These are phyloP conservation scores for Serendipita sp. DNA, from an alignment of 768 basidiomycete species.

Conservation along the genomic window DNA sequence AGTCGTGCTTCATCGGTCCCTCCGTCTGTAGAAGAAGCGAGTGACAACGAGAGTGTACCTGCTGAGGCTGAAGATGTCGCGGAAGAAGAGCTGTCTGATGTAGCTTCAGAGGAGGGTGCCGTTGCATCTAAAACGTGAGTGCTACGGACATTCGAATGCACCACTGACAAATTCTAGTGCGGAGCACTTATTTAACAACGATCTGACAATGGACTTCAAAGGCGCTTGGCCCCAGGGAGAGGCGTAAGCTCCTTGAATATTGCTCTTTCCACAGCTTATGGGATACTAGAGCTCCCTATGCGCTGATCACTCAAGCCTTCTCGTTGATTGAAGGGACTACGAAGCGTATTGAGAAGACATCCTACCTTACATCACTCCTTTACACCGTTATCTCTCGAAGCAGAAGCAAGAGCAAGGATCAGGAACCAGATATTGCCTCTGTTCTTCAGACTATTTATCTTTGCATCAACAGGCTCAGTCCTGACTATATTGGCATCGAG, in stretches of 20 bases:
- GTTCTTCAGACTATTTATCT: conserved; percentile 85
- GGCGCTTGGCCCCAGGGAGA: conserved; percentile 75
- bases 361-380: conserved; percentile 76
- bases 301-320: conserved; percentile 80
- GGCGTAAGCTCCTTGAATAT: conserved; percentile 41
- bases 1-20: not conserved
- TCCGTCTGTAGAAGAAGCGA: not conserved
- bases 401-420: conserved; percentile 42
- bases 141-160: not conserved
- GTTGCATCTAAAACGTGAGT: conserved; percentile 51
- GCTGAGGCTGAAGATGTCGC: conserved; percentile 23
- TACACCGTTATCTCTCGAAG: conserved; percentile 80
- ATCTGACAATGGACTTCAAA: conserved; percentile 52
- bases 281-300: conserved; percentile 68
- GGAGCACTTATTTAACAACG: conserved; percentile 44
- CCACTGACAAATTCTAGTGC: conserved; percentile 30
- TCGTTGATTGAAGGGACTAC: conserved; percentile 84
- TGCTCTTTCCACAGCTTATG: not conserved
- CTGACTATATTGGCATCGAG: conserved; percentile 90
- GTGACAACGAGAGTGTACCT: conserved; percentile 5
- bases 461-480: conserved; percentile 88
- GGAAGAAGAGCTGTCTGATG: conserved; percentile 22
- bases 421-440: conserved; percentile 27
- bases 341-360: conserved; percentile 84
- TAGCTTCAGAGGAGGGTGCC: conserved; percentile 21